Base-by-base conservation (phyloP, 164 flowering plant genomes). In the Saururus chinensis region DNA sequence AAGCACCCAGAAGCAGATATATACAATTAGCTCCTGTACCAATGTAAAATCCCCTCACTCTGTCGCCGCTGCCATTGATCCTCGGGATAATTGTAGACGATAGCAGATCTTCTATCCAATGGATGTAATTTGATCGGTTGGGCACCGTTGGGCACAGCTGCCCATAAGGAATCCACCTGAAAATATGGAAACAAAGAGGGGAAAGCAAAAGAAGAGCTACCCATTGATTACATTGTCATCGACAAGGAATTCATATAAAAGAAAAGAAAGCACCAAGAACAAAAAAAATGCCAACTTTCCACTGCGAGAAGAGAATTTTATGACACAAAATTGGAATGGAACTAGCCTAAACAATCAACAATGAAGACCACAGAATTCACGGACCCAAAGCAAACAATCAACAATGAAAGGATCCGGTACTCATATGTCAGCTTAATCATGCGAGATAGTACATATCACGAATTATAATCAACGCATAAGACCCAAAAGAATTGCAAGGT, bases 161-260 rank as follows among this genome's bases (percentile, higher is more conserved):
- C 59, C 95, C 96, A 78, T 93, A 92, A 68, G 99, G 99, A 76
- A 93, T 90, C 99, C 97, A 90, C 98, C 96, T 92, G 60, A 24
- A 67, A 59, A 54, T 53, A 19, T 25, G 20, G 23, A 53, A 63
- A 49, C 12, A 49, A 56, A 62, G 40, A 22, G 4, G 41, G 61
- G 45, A 11, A 65, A 60, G 22, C 17, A 13, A 17, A 35, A 12
- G 51, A 65, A 30, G 13, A 52, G 5, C 57, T 12, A n/a, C 0
- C 0, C 20, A 58, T 22, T 20, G 22, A 35, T 35, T 30, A 25
- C 16, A 7, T 30, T 19, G 35, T 17, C n/a, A n/a, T n/a, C n/a
- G n/a, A n/a, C n/a, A n/a, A n/a, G n/a, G n/a, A n/a, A n/a, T n/a
- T n/a, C n/a, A n/a, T n/a, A n/a, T n/a, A n/a, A n/a, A n/a, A n/a